Evolutionary conservation across 306 rosid genomes (phyloP), one percentile per base, ranked within the genome.

Genomic region (Vigna trinervia): DNA sequence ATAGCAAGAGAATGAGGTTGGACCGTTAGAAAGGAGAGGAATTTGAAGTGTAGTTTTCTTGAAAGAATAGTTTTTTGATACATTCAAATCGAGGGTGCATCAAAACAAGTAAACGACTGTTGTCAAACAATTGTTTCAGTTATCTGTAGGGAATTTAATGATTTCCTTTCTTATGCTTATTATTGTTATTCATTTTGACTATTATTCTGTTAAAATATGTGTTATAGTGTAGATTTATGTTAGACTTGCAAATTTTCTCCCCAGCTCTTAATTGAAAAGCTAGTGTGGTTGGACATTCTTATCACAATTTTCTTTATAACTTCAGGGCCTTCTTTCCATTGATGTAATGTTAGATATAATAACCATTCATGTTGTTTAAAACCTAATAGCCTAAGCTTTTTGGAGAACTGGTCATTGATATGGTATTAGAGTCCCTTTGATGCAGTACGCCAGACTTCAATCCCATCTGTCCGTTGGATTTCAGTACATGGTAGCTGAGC

Each of bases 11-110:
- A 56, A 12, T 36, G 13, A 66, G 47, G 1, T 34, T 62, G 12
- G 69, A 36, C 3, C 14, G 22, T 23, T 75, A 17, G 56, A n/a
- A 59, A 50, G 34, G 51, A 26, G 52, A 67, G 32, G 26, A 22
- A 20, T 28, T 50, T 59, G 6, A 53, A 67, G 39, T 47, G n/a
- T 34, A 41, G 19, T 67, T 81, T 67, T 56, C 17, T 34, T 57
- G 76, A 63, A 32, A 7, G 6, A 65, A 8, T 73, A 80, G 43
- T 30, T 53, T 65, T 70, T 45, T 80, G 73, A 56, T 19, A 11
- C 13, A 45, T 73, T 54, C 43, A 43, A 45, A 39, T 32, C 19
- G 52, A 65, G 12, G 52, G 46, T 64, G 5, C 71, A 66, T 77
- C 11, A 8, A 46, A 73, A 54, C 17, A 13, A 6, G 10, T 12